These are phyloP conservation scores for Eucalyptus polyanthemos DNA, from an alignment of 345 rosid genomes.

Conservation along the genomic window DNA sequence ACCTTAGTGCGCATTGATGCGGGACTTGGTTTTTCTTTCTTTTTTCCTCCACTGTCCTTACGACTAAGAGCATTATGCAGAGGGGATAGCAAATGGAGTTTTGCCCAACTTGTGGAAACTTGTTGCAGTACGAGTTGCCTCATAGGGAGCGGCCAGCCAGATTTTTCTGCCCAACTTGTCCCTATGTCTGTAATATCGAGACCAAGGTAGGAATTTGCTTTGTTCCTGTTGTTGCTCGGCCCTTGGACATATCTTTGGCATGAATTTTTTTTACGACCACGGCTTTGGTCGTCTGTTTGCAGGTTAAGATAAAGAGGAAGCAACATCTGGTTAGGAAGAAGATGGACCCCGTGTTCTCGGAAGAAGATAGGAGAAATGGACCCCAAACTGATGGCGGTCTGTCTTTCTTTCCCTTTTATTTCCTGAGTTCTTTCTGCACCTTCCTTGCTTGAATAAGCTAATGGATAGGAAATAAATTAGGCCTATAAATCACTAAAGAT, in stretches of 20 bases:
- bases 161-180: conserved; percentile 44
- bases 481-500: not conserved
- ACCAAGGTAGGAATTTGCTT: conserved; percentile 8
- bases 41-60: not conserved
- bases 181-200: conserved; percentile 34
- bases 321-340: conserved; percentile 33
- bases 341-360: conserved; percentile 38
- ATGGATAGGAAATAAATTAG: not conserved
- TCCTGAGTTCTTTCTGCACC: not conserved
- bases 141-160: conserved; percentile 19
- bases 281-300: not conserved
- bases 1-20: accelerated
- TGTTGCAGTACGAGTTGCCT: conserved; percentile 43
- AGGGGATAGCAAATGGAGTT: conserved; percentile 22
- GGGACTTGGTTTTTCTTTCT: not conserved
- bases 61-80: not conserved
- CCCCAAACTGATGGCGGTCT: conserved; percentile 40
- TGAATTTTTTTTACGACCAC: not conserved
- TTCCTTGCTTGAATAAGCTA: not conserved
- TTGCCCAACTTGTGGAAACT: conserved; percentile 42
- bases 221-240: not conserved
- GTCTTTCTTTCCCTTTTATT: not conserved
- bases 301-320: conserved; percentile 50
- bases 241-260: not conserved
- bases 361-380: conserved; percentile 38